Evolutionary conservation across 352 stramenopile species (phyloP).

Genomic region (Aphanomyces invadans): DNA sequence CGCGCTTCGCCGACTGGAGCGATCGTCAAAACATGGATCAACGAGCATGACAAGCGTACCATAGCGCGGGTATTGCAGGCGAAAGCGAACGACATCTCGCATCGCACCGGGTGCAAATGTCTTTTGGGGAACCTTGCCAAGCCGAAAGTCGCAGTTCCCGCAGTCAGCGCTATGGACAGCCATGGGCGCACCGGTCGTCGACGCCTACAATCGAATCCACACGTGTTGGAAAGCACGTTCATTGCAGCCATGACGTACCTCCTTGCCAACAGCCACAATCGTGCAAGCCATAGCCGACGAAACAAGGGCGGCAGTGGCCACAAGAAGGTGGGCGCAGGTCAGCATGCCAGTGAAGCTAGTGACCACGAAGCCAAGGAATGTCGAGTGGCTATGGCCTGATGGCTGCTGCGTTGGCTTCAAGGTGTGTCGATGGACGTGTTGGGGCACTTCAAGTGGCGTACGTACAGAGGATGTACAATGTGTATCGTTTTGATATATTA

Average conservation of each 20-base stretch:
- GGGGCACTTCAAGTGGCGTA: constrained; percentile 3
- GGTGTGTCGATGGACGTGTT: not conserved
- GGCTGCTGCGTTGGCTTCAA: not conserved
- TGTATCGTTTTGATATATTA: not conserved
- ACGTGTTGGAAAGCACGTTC: too few species aligned
- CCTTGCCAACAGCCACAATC: constrained; percentile 22
- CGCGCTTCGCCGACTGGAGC: constrained; percentile 52
- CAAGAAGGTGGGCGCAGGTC: not conserved
- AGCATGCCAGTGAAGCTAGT: too few species aligned
- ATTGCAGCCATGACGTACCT: not conserved
- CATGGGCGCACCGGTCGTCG: constrained; percentile 61
- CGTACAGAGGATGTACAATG: not conserved
- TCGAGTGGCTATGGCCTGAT: not conserved
- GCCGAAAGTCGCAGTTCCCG: constrained; percentile 75
- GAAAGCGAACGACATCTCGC: constrained; percentile 54
- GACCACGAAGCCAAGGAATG: too few species aligned
- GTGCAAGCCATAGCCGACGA: constrained; percentile 6
- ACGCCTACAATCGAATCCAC: constrained; percentile 40
- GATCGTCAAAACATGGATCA: not conserved
- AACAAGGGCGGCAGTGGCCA: not conserved
- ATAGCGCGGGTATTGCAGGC: constrained; percentile 74
- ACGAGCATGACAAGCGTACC: constrained; percentile 29
- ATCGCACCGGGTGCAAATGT: constrained; percentile 35
- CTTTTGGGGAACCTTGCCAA: constrained; percentile 65
- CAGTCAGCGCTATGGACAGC: constrained; percentile 82